Evolutionary conservation across 306 rosid genomes (phyloP).

Genomic region (Citrullus mucosospermus): DNA sequence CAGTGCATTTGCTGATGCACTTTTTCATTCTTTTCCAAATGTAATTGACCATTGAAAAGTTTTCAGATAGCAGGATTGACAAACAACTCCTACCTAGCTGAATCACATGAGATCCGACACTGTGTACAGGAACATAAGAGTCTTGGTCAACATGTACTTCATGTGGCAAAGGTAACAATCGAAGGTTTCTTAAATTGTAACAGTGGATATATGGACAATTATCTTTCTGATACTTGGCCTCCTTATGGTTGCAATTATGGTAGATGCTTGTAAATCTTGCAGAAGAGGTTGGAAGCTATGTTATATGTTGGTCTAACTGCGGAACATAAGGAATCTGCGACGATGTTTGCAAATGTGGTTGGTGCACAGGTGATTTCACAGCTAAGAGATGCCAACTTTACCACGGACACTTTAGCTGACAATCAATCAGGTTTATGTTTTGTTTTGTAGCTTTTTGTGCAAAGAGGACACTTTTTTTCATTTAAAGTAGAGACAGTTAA

Average conservation of each 20-base stretch:
- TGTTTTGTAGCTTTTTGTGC: neutral
- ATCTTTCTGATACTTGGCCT: slow-evolving; percentile 10
- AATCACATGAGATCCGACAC: slow-evolving; percentile 77
- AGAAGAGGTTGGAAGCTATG: slow-evolving; percentile 86
- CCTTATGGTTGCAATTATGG: slow-evolving; percentile 18
- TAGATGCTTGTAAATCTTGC: slow-evolving; percentile 32
- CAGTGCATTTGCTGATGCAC: neutral
- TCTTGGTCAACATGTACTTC: slow-evolving; percentile 74
- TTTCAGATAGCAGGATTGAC: slow-evolving; percentile 93
- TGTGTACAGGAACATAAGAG: slow-evolving; percentile 63
- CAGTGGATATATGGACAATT: slow-evolving; percentile 6
- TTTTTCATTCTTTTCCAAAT: neutral
- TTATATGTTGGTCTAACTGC: slow-evolving; percentile 97
- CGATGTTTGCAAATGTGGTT: slow-evolving; percentile 84
- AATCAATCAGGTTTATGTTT: slow-evolving; percentile 41
- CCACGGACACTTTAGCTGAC: slow-evolving; percentile 22
- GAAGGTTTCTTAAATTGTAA: slow-evolving; percentile 9
- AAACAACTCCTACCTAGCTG: slow-evolving; percentile 68
- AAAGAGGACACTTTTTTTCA: neutral
- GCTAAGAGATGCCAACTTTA: slow-evolving; percentile 44
- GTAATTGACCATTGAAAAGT: slow-evolving; percentile 20
- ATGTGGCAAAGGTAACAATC: slow-evolving; percentile 72
- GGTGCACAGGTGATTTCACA: slow-evolving; percentile 96
- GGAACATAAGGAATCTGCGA: slow-evolving; percentile 94
- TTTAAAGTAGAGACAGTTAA: neutral